phyloP scores from a whole-genome alignment of 495 filamentous ascomycete genomes.

The Tuber aestivum region DNA sequence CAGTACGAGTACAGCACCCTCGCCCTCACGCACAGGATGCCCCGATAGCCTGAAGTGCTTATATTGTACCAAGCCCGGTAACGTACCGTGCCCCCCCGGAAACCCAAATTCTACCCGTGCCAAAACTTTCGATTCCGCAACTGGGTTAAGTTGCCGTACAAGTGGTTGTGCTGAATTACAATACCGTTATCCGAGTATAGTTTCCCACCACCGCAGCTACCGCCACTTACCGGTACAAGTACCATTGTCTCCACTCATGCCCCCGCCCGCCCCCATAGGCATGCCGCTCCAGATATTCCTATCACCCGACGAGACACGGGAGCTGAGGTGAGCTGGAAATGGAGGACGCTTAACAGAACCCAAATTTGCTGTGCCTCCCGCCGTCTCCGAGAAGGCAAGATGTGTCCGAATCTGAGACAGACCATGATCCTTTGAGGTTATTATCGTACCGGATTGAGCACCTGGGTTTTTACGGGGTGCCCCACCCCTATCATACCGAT shows the following conservation, averaged over 20 bases:
- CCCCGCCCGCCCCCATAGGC: background rate
- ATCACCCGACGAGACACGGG: background rate
- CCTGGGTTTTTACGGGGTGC: background rate
- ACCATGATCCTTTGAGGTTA: background rate
- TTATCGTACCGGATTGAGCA: background rate
- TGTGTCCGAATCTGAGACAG: conserved; percentile 1
- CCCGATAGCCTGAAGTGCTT: too few relatives aligned
- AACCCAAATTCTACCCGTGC: background rate
- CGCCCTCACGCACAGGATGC: too few relatives aligned
- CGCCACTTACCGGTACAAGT: background rate
- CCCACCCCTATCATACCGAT: background rate
- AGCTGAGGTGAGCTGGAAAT: background rate
- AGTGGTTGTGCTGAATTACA: background rate
- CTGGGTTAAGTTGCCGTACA: background rate
- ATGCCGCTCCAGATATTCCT: background rate
- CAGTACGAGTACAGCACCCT: too few relatives aligned
- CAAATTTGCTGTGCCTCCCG: background rate
- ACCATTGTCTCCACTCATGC: background rate
- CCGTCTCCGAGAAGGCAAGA: background rate
- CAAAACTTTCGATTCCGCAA: background rate
- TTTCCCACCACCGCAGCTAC: background rate
- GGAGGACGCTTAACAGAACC: background rate
- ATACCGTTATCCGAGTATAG: background rate
- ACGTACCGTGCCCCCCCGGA: background rate
- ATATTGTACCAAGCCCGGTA: background rate